Percentiles rank a stretch among this genome's conserved stretches.
phyloP scores from a whole-genome alignment of 2,329 filamentous ascomycete species.

The Pseudopithomyces maydicus region DNA sequence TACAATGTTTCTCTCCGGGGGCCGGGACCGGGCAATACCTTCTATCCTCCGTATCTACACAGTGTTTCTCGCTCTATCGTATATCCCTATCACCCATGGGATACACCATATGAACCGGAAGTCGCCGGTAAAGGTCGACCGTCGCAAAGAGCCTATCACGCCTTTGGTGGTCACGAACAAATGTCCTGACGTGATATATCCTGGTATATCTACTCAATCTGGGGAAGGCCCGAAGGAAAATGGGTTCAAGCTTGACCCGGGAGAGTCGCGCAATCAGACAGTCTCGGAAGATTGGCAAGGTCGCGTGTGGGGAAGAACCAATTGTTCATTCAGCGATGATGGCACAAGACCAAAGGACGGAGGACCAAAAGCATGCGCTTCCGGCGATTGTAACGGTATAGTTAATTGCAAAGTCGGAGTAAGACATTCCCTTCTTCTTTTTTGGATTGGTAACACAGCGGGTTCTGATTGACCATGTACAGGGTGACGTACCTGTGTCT shows the following conservation, averaged over 20 bases:
- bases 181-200: conserved; percentile 75
- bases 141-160: conserved; percentile 40
- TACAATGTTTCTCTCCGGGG: conserved; percentile 23
- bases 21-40: conserved; percentile 11
- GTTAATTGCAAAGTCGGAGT: conserved; percentile 73
- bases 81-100: conserved; percentile 27
- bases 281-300: conserved; percentile 80
- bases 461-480: conserved; percentile 12
- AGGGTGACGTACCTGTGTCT: conserved; percentile 76
- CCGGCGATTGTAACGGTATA: conserved; percentile 76
- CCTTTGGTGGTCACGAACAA: conserved; percentile 74
- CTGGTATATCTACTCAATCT: conserved; percentile 74
- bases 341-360: conserved; percentile 59
- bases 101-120: conserved; percentile 40
- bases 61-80: conserved; percentile 27
- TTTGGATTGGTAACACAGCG: neutral
- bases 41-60: conserved; percentile 27
- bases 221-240: conserved; percentile 69
- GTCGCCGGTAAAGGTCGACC: conserved; percentile 33
- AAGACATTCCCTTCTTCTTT: conserved; percentile 47
- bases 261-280: conserved; percentile 63
- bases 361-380: conserved; percentile 66
- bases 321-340: conserved; percentile 74
- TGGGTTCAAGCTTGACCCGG: conserved; percentile 70
- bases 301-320: conserved; percentile 81